These are phyloP conservation scores for Colletotrichum ledebouriae DNA, from an alignment of 2,329 filamentous ascomycete genomes.

Conservation along the genomic window DNA sequence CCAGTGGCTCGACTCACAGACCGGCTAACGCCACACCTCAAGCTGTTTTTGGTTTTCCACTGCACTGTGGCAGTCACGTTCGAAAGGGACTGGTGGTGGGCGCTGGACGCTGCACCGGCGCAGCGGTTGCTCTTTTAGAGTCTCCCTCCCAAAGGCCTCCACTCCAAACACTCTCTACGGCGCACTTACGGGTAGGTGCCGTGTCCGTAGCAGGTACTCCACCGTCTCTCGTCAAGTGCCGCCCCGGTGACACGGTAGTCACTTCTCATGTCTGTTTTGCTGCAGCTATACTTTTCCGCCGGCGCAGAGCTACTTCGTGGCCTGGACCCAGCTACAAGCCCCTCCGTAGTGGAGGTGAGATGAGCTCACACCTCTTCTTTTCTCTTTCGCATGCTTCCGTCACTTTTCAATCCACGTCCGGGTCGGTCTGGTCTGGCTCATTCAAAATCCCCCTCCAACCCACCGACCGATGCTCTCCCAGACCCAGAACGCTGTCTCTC, in stretches of 20 bases:
- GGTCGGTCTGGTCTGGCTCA: constrained; percentile 30
- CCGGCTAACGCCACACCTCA: constrained; percentile 34
- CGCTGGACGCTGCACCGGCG: not conserved
- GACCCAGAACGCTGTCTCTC: constrained; percentile 4
- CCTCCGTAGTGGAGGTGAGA: constrained; percentile 33
- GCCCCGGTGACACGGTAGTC: constrained; percentile 24
- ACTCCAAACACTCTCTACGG: not conserved
- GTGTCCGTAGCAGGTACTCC: constrained; percentile 29
- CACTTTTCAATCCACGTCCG: constrained; percentile 39
- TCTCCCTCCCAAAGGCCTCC: not conserved
- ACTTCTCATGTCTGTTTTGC: not conserved
- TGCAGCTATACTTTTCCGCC: not conserved
- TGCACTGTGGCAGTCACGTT: constrained; percentile 29
- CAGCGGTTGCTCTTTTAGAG: not conserved
- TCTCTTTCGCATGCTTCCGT: constrained; percentile 40
- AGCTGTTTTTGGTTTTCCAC: constrained; percentile 27
- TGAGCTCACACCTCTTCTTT: constrained; percentile 42
- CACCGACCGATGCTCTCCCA: constrained; percentile 30
- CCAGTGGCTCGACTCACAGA: constrained; percentile 25
- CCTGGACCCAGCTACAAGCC: constrained; percentile 32
- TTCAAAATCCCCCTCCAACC: constrained; percentile 41
- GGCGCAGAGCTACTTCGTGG: constrained; percentile 12
- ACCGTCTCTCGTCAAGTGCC: constrained; percentile 22
- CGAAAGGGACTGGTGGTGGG: constrained; percentile 38
- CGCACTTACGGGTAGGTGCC: constrained; percentile 6